These are phyloP conservation scores for Metschnikowia continentalis DNA, from an alignment of 805 yeast genomes.

Conservation along the genomic window DNA sequence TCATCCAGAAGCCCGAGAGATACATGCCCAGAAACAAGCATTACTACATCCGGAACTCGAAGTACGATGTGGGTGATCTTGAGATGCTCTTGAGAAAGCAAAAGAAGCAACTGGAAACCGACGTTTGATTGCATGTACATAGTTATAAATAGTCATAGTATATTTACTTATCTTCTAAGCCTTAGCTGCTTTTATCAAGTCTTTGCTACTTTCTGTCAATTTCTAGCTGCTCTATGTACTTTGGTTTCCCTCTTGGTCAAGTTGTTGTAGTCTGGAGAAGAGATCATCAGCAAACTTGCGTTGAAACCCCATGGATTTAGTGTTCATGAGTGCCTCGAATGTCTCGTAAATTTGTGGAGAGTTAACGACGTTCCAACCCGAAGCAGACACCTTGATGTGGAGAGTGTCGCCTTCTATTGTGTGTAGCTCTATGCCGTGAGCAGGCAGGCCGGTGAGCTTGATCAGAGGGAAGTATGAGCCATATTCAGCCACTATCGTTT, in stretches of 20 bases:
- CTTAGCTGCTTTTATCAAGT: neutral
- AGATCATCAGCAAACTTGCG: conserved; percentile 13
- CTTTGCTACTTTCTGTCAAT: neutral
- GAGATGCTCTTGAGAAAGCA: conserved; percentile 35
- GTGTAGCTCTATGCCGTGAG: conserved; percentile 4
- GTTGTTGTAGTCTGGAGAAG: conserved; percentile 8
- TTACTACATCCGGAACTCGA: conserved; percentile 80
- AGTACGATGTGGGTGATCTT: conserved; percentile 63
- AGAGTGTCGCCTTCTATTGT: conserved; percentile 10
- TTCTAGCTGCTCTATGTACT: neutral
- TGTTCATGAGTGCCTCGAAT: conserved; percentile 18
- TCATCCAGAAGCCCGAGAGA: conserved; percentile 67
- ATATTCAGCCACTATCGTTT: conserved; percentile 9
- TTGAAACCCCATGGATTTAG: conserved; percentile 12
- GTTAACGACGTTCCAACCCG: conserved; percentile 14
- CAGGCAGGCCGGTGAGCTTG: neutral
- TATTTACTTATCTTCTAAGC: neutral
- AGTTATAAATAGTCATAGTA: neutral
- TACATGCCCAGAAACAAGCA: conserved; percentile 79
- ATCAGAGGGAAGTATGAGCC: conserved; percentile 11
- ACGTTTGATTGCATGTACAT: conserved; percentile 2
- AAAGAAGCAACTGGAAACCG: conserved; percentile 7
- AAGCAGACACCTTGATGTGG: conserved; percentile 5
- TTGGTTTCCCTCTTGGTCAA: neutral
- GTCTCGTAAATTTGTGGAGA: conserved; percentile 7